Conservation (phyloP, 2,329 filamentous ascomycete species). For the Chlorencoelia australis region DNA sequence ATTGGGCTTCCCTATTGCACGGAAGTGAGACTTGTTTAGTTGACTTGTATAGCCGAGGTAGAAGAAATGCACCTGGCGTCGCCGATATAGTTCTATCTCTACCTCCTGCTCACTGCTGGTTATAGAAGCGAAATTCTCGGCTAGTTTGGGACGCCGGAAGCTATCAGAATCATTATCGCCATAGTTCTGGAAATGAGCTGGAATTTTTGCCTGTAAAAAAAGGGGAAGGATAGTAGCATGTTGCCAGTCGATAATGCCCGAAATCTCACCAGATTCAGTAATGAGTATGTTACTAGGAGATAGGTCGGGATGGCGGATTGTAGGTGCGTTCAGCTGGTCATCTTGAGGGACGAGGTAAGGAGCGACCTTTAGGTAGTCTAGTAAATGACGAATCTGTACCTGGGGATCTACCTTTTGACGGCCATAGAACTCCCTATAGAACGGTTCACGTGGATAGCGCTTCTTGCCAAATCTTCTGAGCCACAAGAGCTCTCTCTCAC, state of each 20-base stretch:
- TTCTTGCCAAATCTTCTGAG: slow-evolving; percentile 11
- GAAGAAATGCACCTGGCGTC: slow-evolving; percentile 15
- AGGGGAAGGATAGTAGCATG: slow-evolving; percentile 24
- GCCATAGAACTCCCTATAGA: slow-evolving; percentile 13
- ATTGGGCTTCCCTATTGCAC: slow-evolving; percentile 12
- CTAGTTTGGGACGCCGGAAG: slow-evolving; percentile 12
- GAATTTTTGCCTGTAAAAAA: slow-evolving; percentile 24
- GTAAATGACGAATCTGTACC: slow-evolving; percentile 11
- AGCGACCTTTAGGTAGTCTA: slow-evolving; percentile 13
- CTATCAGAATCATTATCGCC: slow-evolving; percentile 21
- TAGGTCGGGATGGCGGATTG: slow-evolving; percentile 13
- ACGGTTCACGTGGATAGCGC: slow-evolving; percentile 11
- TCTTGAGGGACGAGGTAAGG: slow-evolving; percentile 11
- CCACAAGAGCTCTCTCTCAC: slow-evolving; percentile 4
- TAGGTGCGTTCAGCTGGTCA: slow-evolving; percentile 10
- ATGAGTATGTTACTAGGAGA: slow-evolving; percentile 26
- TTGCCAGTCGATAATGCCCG: slow-evolving; percentile 27
- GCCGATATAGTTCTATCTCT: slow-evolving; percentile 14
- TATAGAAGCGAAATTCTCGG: slow-evolving; percentile 12
- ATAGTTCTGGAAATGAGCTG: slow-evolving; percentile 28
- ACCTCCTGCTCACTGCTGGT: slow-evolving; percentile 11
- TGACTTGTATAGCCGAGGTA: slow-evolving; percentile 15
- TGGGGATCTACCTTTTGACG: slow-evolving; percentile 11
- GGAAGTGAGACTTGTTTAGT: slow-evolving; percentile 15
- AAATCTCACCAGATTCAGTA: slow-evolving; percentile 19